These are phyloP conservation scores for Monilinia fructicola DNA, from an alignment of 2,329 filamentous ascomycete genomes.

Conservation along the genomic window DNA sequence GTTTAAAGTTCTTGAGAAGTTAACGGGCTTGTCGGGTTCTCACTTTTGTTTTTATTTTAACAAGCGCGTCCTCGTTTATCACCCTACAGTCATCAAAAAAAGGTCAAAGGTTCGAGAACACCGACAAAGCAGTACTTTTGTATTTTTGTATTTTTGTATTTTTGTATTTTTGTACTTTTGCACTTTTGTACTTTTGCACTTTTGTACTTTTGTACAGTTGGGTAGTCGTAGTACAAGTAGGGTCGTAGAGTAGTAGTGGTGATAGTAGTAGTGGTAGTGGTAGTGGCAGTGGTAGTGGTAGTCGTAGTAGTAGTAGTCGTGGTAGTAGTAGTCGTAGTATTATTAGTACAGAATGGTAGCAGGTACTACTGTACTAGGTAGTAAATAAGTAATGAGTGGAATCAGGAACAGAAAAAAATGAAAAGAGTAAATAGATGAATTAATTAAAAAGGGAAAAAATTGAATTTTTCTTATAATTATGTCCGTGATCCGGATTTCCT, in stretches of 20 bases:
- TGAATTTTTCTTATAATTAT: slow-evolving; percentile 8
- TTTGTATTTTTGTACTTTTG: too few species aligned
- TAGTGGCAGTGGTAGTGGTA: too few species aligned
- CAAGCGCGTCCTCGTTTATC: slow-evolving; percentile 22
- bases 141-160: too few species aligned
- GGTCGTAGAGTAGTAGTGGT: too few species aligned
- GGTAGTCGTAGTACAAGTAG: too few species aligned
- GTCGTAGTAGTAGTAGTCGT: too few species aligned
- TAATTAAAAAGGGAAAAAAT: neutral
- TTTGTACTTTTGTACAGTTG: too few species aligned
- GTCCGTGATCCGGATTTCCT: slow-evolving; percentile 8
- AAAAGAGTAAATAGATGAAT: neutral
- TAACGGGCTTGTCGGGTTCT: slow-evolving; percentile 18
- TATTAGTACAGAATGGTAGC: too few species aligned
- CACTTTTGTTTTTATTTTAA: slow-evolving; percentile 20
- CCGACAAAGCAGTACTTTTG: slow-evolving; percentile 16
- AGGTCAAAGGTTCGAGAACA: slow-evolving; percentile 22
- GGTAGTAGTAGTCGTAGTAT: too few species aligned
- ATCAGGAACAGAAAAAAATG: slow-evolving; percentile 13
- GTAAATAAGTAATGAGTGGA: slow-evolving; percentile 2
- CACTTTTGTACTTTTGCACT: too few species aligned
- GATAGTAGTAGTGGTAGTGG: too few species aligned
- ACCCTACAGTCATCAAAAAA: neutral
- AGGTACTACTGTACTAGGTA: too few species aligned
- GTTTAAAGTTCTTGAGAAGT: slow-evolving; percentile 18